Evolutionary conservation across 441 rosid species (phyloP).

Genomic region (Viola pubescens): DNA sequence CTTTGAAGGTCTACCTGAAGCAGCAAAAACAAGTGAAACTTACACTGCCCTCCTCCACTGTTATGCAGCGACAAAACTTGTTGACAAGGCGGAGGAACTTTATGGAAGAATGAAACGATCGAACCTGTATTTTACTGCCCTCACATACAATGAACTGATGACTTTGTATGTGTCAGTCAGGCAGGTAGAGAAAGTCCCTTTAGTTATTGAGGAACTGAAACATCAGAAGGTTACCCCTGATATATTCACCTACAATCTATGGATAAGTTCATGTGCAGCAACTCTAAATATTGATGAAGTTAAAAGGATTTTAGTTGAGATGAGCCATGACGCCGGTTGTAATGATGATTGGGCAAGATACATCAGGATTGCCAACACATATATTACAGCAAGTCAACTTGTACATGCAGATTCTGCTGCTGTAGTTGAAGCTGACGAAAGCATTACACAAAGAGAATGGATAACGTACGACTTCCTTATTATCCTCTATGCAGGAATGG

Average conservation of each 20-base stretch:
- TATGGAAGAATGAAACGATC: conserved; percentile 47
- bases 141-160: conserved; percentile 87
- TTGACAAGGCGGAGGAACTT: conserved; percentile 56
- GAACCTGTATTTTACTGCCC: conserved; percentile 43
- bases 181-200: conserved; percentile 62
- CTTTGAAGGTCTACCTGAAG: conserved; percentile 52
- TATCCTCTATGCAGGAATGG: conserved; percentile 63
- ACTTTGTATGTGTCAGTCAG: conserved; percentile 81
- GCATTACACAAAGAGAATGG: conserved; percentile 75
- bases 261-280: conserved; percentile 89
- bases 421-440: conserved; percentile 53
- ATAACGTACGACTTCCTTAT: conserved; percentile 80
- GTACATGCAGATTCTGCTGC: conserved; percentile 32
- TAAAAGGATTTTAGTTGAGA: conserved; percentile 55
- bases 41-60: conserved; percentile 90
- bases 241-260: conserved; percentile 76
- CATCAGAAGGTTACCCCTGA: conserved; percentile 52
- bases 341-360: conserved; percentile 59
- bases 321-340: conserved; percentile 39
- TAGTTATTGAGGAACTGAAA: conserved; percentile 51
- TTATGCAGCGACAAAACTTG: conserved; percentile 55
- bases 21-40: conserved; percentile 64
- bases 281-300: conserved; percentile 47
- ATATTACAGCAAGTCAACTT: conserved; percentile 47
- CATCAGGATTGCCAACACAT: conserved; percentile 41